Percentiles rank a stretch among this genome's conserved stretches.
Conservation (phyloP, 371 early-diverging fungal genomes). For the Mucor lusitanicus region DNA sequence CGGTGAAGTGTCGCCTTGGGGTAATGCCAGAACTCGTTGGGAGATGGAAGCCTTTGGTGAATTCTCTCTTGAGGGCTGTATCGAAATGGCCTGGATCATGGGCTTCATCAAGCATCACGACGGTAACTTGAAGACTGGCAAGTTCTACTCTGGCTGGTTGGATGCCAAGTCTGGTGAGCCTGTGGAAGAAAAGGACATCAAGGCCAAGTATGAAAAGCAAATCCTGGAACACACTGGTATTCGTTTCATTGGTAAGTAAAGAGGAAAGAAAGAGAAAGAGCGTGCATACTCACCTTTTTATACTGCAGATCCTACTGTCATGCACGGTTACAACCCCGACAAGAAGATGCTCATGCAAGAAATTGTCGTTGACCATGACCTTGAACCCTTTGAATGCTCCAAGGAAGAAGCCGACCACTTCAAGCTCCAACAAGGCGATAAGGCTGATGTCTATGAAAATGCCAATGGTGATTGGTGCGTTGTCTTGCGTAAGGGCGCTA, state of each 20-base stretch:
- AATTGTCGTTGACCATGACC: constrained; percentile 88
- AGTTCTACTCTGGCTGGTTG: constrained; percentile 92
- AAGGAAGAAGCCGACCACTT: constrained; percentile 94
- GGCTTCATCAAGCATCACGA: constrained; percentile 91
- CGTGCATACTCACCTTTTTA: not conserved
- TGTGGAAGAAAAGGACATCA: constrained; percentile 90
- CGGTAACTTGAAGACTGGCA: constrained; percentile 82
- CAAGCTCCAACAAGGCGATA: constrained; percentile 85
- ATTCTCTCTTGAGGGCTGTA: constrained; percentile 94
- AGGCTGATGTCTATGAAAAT: constrained; percentile 79
- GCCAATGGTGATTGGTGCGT: constrained; percentile 78
- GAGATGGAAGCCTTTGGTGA: constrained; percentile 95
- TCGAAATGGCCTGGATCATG: constrained; percentile 98
- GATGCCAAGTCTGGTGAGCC: constrained; percentile 91
- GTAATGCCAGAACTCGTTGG: constrained; percentile 95
- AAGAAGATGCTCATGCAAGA: constrained; percentile 91
- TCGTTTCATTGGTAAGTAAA: constrained; percentile 80
- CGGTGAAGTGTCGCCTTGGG: constrained; percentile 95
- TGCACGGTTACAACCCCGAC: constrained; percentile 91
- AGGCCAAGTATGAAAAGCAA: constrained; percentile 90
- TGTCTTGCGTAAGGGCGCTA: constrained; percentile 85
- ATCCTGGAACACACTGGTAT: constrained; percentile 95
- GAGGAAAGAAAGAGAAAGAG: not conserved
- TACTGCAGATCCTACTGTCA: constrained; percentile 74
- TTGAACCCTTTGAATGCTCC: constrained; percentile 88